A percentile compares a stretch with the other conserved stretches of the same genome.
Conservation (phyloP, 148 eudicot species). For the Rhododendron ferrugineum region DNA sequence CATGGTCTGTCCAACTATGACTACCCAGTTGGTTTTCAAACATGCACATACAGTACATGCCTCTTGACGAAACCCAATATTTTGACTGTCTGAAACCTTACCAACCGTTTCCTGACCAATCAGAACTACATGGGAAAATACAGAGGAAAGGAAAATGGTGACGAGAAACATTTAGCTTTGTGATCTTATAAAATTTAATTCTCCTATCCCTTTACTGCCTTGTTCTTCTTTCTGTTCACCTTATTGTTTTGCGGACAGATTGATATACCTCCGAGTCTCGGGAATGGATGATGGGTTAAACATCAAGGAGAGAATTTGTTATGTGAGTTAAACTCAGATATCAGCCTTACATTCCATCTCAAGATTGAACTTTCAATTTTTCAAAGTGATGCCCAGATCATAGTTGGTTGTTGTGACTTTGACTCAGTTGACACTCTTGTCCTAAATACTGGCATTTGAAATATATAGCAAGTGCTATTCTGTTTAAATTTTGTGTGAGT, state of each 20-base stretch:
- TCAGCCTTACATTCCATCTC: background rate
- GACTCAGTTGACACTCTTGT: background rate
- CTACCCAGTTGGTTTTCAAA: background rate
- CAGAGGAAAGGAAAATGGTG: background rate
- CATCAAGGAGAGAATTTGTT: constrained; percentile 74
- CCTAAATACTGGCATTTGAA: background rate
- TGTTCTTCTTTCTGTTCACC: constrained; percentile 2
- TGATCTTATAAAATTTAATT: background rate
- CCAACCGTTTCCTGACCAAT: background rate
- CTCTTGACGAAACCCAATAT: background rate
- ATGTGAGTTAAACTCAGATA: constrained; percentile 47
- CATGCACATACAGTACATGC: background rate
- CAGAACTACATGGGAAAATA: background rate
- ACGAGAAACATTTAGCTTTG: background rate
- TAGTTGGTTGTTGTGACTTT: background rate
- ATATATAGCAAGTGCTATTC: background rate
- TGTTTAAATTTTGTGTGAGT: background rate
- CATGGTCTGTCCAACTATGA: background rate
- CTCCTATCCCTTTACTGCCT: background rate
- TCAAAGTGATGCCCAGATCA: constrained; percentile 2
- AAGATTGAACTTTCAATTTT: background rate
- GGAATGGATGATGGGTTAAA: constrained; percentile 93
- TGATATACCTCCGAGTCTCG: constrained; percentile 76
- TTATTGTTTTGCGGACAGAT: constrained; percentile 39
- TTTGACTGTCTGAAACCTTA: background rate